phyloP scores from a whole-genome alignment of 495 filamentous ascomycete species.

The Lineolata rhizophorae region DNA sequence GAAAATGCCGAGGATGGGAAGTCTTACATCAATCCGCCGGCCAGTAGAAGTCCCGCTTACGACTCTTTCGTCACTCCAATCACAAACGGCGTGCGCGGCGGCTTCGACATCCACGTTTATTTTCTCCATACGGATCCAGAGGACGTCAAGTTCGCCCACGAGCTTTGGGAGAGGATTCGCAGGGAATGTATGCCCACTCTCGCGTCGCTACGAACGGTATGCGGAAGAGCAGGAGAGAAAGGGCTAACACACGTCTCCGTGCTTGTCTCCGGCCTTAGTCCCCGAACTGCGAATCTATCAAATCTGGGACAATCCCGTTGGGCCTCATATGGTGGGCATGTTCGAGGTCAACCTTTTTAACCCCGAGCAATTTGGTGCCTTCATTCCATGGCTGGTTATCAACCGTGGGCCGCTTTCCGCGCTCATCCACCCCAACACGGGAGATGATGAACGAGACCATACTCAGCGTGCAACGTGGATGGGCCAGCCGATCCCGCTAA shows the following conservation, averaged over 20 bases:
- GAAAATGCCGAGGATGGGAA: constrained; percentile 17
- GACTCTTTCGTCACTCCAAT: constrained; percentile 14
- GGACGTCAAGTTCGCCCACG: constrained; percentile 41
- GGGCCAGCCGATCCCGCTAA: constrained; percentile 49
- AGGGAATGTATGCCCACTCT: constrained; percentile 51
- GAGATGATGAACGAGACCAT: constrained; percentile 41
- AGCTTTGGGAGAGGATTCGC: constrained; percentile 57
- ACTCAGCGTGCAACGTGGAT: constrained; percentile 71
- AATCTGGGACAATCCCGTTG: constrained; percentile 55
- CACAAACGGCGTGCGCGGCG: constrained; percentile 17
- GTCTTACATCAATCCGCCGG: constrained; percentile 16
- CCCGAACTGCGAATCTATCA: constrained; percentile 70
- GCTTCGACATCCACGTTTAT: constrained; percentile 68
- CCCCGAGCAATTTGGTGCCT: constrained; percentile 65
- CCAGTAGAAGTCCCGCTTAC: constrained; percentile 14
- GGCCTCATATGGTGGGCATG: constrained; percentile 72
- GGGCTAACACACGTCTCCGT: too few species aligned
- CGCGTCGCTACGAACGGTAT: too few species aligned
- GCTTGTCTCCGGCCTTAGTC: too few species aligned
- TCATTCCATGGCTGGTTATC: constrained; percentile 66
- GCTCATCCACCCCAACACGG: constrained; percentile 65
- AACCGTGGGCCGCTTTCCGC: constrained; percentile 63
- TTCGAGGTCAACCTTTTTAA: constrained; percentile 81
- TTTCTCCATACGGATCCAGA: constrained; percentile 31
- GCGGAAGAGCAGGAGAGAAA: too few species aligned